Base-by-base conservation (phyloP, 345 rosid species). In the Firmiana major region DNA sequence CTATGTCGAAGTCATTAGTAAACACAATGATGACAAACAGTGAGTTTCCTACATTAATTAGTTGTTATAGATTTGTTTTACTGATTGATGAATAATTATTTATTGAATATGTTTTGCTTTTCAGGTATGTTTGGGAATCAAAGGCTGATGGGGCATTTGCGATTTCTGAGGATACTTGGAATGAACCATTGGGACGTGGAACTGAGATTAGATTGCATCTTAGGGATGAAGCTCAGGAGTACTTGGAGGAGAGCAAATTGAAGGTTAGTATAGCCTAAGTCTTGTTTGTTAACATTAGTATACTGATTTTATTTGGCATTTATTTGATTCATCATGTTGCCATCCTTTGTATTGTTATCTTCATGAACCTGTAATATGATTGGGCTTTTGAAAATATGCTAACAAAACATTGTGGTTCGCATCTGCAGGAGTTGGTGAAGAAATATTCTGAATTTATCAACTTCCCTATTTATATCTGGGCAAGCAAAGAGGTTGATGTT, bases 91-190 rank as follows among this genome's bases (percentile, higher is more conserved):
- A 63, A 76, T 82, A 77, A 65, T 79, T 55, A 48, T 40, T 42
- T 31, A 10, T 11, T 19, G n/a, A 54, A 31, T 31, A n/a, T 70
- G 28, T 49, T 73, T 70, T 76, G 16, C 21, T 55, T 55, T 71
- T 79, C 78, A 96, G 99, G 88, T 82, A 93, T 77, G 94, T 96
- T 2, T 96, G 99, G 99, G 99, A 96, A 83, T 96, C 99, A 49
- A 96, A 91, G 85, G 98, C 99, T 78, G 98, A 96, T 63, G 99
- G 99, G 60, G 97, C 97, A 74, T 96, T 96, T 80, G 97, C 99
- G 55, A 90, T 96, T 73, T 93, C 99, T 0, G 98, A 96, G 88
- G 99, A 96, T 73, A 90, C 95, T 12, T 96, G 99, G 99, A 96
- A 96, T 79, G 99, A 96, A 49, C 93, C 97, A 36, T 79, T 96